These are phyloP conservation scores for Comarum palustre DNA, from an alignment of 306 rosid genomes.

Conservation along the genomic window DNA sequence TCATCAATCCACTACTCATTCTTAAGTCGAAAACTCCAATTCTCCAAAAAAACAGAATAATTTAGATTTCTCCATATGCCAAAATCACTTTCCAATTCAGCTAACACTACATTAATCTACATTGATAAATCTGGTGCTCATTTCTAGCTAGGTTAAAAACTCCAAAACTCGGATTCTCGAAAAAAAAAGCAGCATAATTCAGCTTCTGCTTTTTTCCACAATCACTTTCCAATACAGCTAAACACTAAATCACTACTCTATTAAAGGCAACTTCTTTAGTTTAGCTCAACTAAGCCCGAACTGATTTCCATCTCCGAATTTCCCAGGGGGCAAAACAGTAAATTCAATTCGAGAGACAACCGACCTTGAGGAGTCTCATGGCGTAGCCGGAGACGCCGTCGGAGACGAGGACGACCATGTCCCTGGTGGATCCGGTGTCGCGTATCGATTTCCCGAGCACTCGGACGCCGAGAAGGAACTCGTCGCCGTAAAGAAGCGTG, in stretches of 20 bases:
- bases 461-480: constrained; percentile 87
- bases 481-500: constrained; percentile 93
- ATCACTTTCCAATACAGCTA: not conserved
- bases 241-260: not conserved
- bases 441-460: constrained; percentile 93
- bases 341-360: not conserved
- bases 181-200: not conserved
- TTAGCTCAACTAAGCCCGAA: not conserved
- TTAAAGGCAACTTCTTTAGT: not conserved
- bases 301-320: not conserved
- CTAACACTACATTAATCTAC: too few relatives aligned
- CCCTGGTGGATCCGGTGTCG: constrained; percentile 74
- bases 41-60: not conserved
- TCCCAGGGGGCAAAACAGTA: not conserved
- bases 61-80: not conserved
- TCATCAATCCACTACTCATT: not conserved
- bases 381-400: constrained; percentile 93
- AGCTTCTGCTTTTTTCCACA: not conserved
- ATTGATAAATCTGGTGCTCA: too few relatives aligned
- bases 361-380: constrained; percentile 68
- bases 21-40: not conserved
- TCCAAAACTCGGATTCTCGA: not conserved
- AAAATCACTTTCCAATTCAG: constrained; percentile 2
- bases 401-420: constrained; percentile 88
- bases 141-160: too few relatives aligned